Base-by-base conservation (phyloP, 2,329 filamentous ascomycete species). In the Aureobasidium leucospermi region DNA sequence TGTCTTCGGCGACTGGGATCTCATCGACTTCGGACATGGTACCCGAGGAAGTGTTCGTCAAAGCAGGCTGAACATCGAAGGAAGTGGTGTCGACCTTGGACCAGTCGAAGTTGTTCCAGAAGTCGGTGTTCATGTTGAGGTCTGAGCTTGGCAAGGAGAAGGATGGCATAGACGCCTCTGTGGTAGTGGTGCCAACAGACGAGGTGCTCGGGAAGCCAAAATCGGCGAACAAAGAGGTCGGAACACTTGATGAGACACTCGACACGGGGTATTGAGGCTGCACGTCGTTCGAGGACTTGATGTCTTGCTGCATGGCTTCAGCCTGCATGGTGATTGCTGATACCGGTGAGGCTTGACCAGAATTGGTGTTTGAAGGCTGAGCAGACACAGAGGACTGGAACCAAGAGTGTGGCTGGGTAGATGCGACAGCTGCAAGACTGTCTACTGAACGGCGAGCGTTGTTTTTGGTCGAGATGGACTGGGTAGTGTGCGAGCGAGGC, bases 381-480 rank as follows among this genome's bases (percentile, higher is more conserved):
- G 41, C 29, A 11, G 56, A 28, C 36, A 49, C 28, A 23, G 19
- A 19, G 2, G 39, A 16, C n/a, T 42, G 23, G 41, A 56, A 52
- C 51, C 51, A 60, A 16, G 38, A 29, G 29, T 43, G 42, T 15
- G 43, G 59, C 31, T 47, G 43, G 32, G 4, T 46, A 8, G 57
- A 60, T 15, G 53, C 47, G 16, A 55, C 38, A 23, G 59, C 67
- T 4, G 78, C 76, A 41, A 82, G 73, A 64, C 78, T 80, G 65
- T 83, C 81, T 38, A 78, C 74, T 31, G 80, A 82, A 32, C 78
- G 77, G 58, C 77, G 77, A 52, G 79, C 74, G 46, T 76, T 65
- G 16, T 77, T 76, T 38, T 76, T 65, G 10, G 78, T 75, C 38
- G 71, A 68, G 15, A 77, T 69, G 53, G 71, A 72, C 61, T 80